phyloP scores from a whole-genome alignment of 2,329 filamentous ascomycete genomes.

The Trichoderma lentiforme region DNA sequence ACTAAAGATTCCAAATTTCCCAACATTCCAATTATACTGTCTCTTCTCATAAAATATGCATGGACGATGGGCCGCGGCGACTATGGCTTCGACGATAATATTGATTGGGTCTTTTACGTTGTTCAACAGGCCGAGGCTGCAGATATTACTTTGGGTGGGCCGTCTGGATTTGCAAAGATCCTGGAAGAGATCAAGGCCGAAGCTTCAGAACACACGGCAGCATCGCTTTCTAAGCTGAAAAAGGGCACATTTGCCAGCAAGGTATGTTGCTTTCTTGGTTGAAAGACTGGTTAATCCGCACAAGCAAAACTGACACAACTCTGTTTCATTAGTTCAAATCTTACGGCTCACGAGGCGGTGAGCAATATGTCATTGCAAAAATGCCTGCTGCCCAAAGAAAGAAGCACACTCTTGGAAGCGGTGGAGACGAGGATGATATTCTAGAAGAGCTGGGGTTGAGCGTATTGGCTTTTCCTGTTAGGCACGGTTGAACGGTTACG shows the following conservation, averaged over 20 bases:
- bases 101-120: not conserved
- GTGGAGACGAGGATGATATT: not conserved
- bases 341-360: not conserved
- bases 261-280: slow-evolving; percentile 14
- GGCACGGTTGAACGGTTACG: too few species aligned
- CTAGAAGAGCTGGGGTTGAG: too few species aligned
- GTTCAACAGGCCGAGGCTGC: not conserved
- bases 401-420: not conserved
- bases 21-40: slow-evolving; percentile 21
- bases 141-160: not conserved
- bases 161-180: not conserved
- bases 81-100: slow-evolving; percentile 16
- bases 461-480: too few species aligned
- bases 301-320: not conserved
- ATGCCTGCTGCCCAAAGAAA: not conserved
- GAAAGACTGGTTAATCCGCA: not conserved
- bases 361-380: slow-evolving; percentile 3
- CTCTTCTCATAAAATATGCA: slow-evolving; percentile 19
- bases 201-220: not conserved
- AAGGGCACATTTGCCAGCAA: not conserved
- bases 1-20: slow-evolving; percentile 20
- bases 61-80: not conserved
- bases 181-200: not conserved
- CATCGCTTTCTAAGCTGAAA: not conserved
- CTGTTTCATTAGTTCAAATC: not conserved